Percentiles rank a stretch among this genome's conserved stretches.
These are phyloP conservation scores for Ceratocystis cacaofunesta DNA, from an alignment of 2,329 filamentous ascomycete species.

Conservation along the genomic window DNA sequence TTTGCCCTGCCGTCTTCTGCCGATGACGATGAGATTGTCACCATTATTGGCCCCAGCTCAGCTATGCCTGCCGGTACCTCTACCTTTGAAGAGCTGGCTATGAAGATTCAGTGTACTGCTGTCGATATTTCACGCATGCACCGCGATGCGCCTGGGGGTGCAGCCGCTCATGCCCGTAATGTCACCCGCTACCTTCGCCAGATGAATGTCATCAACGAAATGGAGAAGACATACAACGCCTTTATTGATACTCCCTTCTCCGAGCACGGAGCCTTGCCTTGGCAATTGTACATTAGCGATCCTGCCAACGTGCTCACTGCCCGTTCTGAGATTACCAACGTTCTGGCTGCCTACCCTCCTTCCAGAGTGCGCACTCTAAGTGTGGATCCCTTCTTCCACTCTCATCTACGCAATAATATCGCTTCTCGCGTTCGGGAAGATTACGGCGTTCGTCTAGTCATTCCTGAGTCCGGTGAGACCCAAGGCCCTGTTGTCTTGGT, in stretches of 20 bases:
- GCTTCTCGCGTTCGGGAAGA: slow-evolving; percentile 49
- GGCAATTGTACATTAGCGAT: slow-evolving; percentile 80
- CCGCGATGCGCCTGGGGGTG: slow-evolving; percentile 54
- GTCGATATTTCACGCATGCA: slow-evolving; percentile 74
- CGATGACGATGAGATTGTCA: slow-evolving; percentile 68
- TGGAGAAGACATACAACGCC: slow-evolving; percentile 69
- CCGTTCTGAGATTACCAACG: slow-evolving; percentile 57
- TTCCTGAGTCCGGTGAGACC: slow-evolving; percentile 48
- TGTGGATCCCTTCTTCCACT: slow-evolving; percentile 67
- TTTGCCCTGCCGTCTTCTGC: slow-evolving; percentile 65
- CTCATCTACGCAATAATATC: slow-evolving; percentile 52
- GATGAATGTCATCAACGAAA: slow-evolving; percentile 63
- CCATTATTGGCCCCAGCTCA: slow-evolving; percentile 65
- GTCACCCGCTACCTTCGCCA: slow-evolving; percentile 78
- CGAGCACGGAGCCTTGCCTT: slow-evolving; percentile 55
- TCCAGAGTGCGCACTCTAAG: slow-evolving; percentile 50
- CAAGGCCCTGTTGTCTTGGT: slow-evolving; percentile 54
- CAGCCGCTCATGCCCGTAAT: slow-evolving; percentile 66
- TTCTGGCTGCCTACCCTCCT: slow-evolving; percentile 61
- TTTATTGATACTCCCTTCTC: slow-evolving; percentile 69
- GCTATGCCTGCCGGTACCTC: slow-evolving; percentile 62
- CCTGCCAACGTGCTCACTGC: slow-evolving; percentile 68
- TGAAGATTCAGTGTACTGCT: slow-evolving; percentile 69
- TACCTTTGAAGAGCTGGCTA: slow-evolving; percentile 75
- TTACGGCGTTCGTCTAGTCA: slow-evolving; percentile 57